phyloP scores from a whole-genome alignment of 306 rosid species.

The Cajanus cajan region DNA sequence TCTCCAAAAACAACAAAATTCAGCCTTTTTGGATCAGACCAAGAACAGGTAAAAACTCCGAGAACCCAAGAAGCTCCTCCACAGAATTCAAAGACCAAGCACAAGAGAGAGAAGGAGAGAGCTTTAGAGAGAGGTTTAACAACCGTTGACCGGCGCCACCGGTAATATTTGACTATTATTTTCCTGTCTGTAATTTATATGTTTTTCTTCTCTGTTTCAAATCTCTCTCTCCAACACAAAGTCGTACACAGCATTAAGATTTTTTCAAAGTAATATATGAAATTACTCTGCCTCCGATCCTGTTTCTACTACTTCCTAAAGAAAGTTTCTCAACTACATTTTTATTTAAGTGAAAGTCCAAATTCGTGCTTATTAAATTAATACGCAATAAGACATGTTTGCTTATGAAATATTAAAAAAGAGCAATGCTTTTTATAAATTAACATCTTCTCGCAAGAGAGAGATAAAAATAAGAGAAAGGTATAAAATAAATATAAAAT shows the following conservation, averaged over 20 bases:
- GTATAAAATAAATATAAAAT: too few species aligned
- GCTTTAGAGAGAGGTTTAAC: conserved; percentile 53
- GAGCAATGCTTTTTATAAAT: too few species aligned
- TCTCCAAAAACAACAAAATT: conserved; percentile 19
- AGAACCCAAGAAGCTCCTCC: conserved; percentile 39
- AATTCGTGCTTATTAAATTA: background rate
- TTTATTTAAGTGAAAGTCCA: background rate
- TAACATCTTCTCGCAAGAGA: background rate
- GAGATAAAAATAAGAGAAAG: too few species aligned
- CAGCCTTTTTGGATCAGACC: conserved; percentile 32
- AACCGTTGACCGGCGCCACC: conserved; percentile 78
- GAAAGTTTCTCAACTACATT: background rate
- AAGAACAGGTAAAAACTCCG: conserved; percentile 21
- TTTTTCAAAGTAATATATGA: background rate
- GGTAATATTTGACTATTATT: conserved; percentile 68
- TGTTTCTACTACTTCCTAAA: background rate
- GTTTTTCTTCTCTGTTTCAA: conserved; percentile 41
- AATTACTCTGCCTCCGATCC: background rate
- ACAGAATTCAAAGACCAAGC: conserved; percentile 36
- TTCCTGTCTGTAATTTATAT: conserved; percentile 33
- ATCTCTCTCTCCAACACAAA: too few species aligned
- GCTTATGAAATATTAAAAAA: background rate
- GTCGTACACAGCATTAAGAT: background rate
- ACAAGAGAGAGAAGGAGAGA: conserved; percentile 19
- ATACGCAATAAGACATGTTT: background rate